phyloP scores from a whole-genome alignment of 192 early-diverging fungal genomes.

The Coemansia sp. region DNA sequence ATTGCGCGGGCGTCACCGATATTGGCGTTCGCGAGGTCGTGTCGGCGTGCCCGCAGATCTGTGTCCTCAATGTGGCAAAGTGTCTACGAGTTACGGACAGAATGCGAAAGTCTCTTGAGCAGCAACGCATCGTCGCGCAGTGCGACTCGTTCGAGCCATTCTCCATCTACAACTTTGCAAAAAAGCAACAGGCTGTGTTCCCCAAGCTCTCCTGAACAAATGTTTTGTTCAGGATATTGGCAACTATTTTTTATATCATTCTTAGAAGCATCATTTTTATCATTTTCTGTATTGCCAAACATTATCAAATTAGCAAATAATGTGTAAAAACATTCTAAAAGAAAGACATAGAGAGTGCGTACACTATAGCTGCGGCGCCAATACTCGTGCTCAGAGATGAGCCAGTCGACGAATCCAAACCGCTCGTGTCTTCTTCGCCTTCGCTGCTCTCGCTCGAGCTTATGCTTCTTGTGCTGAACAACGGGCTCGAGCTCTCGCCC shows the following conservation, averaged over 20 bases:
- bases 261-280: neutral
- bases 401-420: neutral
- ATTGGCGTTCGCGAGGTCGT: slow-evolving; percentile 52
- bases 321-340: neutral
- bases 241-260: neutral
- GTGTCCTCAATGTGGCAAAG: slow-evolving; percentile 54
- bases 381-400: neutral
- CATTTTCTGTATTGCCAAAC: slow-evolving; percentile 1
- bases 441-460: slow-evolving; percentile 10
- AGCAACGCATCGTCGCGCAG: slow-evolving; percentile 9
- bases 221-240: neutral
- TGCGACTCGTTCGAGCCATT: slow-evolving; percentile 41
- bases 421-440: slow-evolving; percentile 11
- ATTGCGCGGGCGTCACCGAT: slow-evolving; percentile 56
- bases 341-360: too few relatives aligned
- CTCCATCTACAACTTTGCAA: slow-evolving; percentile 22
- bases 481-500: neutral
- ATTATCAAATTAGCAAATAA: neutral
- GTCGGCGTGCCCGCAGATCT: slow-evolving; percentile 21
- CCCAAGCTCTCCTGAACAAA: neutral
- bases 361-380: neutral
- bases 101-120: slow-evolving; percentile 14
- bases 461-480: neutral
- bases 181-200: slow-evolving; percentile 2
- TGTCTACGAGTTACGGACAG: slow-evolving; percentile 45